phyloP scores from a whole-genome alignment of 1,284 basidiomycete genomes.

The Ceratobasidium papillatum region DNA sequence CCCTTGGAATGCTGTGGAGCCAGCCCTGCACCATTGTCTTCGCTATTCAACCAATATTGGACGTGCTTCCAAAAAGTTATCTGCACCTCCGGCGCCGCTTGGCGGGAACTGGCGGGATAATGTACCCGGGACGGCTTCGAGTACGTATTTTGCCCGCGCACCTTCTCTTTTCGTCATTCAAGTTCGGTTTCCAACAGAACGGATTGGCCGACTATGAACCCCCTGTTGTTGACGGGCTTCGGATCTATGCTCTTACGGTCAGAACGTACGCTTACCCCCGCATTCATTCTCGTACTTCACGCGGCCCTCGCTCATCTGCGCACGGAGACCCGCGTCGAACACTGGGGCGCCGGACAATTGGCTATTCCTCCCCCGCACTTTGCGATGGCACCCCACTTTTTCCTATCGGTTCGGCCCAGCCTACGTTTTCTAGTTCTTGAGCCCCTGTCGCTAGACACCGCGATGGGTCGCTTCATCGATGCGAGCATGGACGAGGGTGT shows the following conservation, averaged over 20 bases:
- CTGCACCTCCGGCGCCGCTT: neutral
- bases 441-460: constrained; percentile 4
- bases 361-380: constrained; percentile 15
- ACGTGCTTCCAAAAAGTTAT: neutral
- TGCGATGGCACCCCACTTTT: constrained; percentile 1
- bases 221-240: neutral
- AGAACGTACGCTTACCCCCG: constrained; percentile 16
- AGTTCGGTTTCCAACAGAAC: neutral
- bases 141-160: constrained; percentile 1
- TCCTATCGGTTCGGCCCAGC: neutral
- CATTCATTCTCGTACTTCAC: constrained; percentile 6
- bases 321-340: constrained; percentile 14
- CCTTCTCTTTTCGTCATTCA: neutral
- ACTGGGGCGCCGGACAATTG: constrained; percentile 18
- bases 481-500: neutral
- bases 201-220: neutral
- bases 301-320: constrained; percentile 14
- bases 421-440: neutral
- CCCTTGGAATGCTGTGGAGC: neutral
- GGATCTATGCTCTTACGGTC: neutral
- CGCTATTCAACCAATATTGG: neutral
- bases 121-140: neutral
- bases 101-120: neutral
- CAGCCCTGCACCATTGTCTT: no score
- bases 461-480: constrained; percentile 13